Percentiles rank a stretch among this genome's conserved stretches.
These are phyloP conservation scores for Termitomyces sp. DNA, from an alignment of 768 basidiomycete genomes.

Conservation along the genomic window DNA sequence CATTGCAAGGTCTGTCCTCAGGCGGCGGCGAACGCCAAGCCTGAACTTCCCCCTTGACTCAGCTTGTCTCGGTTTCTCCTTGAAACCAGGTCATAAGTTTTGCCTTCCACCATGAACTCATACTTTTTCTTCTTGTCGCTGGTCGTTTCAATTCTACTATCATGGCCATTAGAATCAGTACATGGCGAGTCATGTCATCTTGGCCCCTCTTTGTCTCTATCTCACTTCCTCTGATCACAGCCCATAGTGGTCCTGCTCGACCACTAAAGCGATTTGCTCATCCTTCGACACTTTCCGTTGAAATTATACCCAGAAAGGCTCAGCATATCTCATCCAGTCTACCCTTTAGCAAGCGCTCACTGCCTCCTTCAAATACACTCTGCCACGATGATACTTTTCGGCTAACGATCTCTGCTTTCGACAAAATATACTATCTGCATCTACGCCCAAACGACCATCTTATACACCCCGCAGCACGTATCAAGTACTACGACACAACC, in stretches of 20 bases:
- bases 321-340: slow-evolving; percentile 16
- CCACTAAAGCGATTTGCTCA: slow-evolving; percentile 45
- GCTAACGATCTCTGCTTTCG: slow-evolving; percentile 60
- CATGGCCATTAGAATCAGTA: slow-evolving; percentile 22
- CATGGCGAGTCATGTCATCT: slow-evolving; percentile 21
- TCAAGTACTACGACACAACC: slow-evolving; percentile 54
- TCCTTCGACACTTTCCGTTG: slow-evolving; percentile 45
- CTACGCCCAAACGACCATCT: slow-evolving; percentile 75
- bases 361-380: slow-evolving; percentile 40
- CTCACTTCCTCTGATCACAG: slow-evolving; percentile 21
- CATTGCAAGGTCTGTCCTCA: slow-evolving; percentile 12
- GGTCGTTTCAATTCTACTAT: slow-evolving; percentile 36
- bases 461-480: slow-evolving; percentile 70
- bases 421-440: slow-evolving; percentile 64
- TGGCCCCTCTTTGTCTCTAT: not conserved
- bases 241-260: slow-evolving; percentile 39
- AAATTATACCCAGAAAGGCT: slow-evolving; percentile 48
- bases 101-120: slow-evolving; percentile 28
- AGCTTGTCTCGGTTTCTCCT: slow-evolving; percentile 5
- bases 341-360: slow-evolving; percentile 26
- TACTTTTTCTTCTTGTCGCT: slow-evolving; percentile 31
- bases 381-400: slow-evolving; percentile 68
- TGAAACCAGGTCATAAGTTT: slow-evolving; percentile 21
- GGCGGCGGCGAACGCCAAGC: slow-evolving; percentile 17
- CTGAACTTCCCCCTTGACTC: slow-evolving; percentile 4